Evolutionary conservation across 2,329 filamentous ascomycete species (phyloP).

Genomic region (Exutisphaerella laricina): DNA sequence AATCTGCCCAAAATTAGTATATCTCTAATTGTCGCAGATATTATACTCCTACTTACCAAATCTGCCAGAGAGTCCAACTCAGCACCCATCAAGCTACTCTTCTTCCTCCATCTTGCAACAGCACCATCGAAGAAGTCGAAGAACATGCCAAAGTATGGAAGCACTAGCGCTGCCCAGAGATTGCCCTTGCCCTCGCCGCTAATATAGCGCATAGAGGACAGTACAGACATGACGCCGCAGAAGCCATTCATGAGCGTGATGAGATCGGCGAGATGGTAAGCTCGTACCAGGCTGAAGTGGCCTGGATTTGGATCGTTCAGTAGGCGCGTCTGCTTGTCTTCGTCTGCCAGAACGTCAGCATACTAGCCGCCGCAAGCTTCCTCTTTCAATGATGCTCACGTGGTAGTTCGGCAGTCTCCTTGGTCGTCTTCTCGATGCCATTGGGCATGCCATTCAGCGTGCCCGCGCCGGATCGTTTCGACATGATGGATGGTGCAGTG

Average conservation of each 20-base stretch:
- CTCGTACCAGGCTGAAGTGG: constrained; percentile 59
- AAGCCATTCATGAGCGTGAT: constrained; percentile 81
- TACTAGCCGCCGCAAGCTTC: constrained; percentile 15
- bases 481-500: constrained; percentile 45
- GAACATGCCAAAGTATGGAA: constrained; percentile 90
- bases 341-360: constrained; percentile 40
- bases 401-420: constrained; percentile 32
- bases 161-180: constrained; percentile 74
- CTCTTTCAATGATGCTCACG: constrained; percentile 42
- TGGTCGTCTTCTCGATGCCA: constrained; percentile 37
- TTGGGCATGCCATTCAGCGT: constrained; percentile 40
- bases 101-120: constrained; percentile 92
- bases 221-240: constrained; percentile 90
- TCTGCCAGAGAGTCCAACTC: constrained; percentile 95
- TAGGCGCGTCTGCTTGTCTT: constrained; percentile 71
- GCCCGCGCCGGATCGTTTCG: constrained; percentile 49
- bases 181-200: constrained; percentile 64
- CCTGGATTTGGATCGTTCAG: constrained; percentile 60
- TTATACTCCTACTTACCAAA: constrained; percentile 67
- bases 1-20: constrained; percentile 54
- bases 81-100: constrained; percentile 96
- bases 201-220: constrained; percentile 91
- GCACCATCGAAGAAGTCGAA: constrained; percentile 98
- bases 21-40: too few relatives aligned
- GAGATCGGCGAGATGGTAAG: constrained; percentile 72